These are phyloP conservation scores for Aureobasidium sp. DNA, from an alignment of 2,329 filamentous ascomycete species.

Conservation along the genomic window DNA sequence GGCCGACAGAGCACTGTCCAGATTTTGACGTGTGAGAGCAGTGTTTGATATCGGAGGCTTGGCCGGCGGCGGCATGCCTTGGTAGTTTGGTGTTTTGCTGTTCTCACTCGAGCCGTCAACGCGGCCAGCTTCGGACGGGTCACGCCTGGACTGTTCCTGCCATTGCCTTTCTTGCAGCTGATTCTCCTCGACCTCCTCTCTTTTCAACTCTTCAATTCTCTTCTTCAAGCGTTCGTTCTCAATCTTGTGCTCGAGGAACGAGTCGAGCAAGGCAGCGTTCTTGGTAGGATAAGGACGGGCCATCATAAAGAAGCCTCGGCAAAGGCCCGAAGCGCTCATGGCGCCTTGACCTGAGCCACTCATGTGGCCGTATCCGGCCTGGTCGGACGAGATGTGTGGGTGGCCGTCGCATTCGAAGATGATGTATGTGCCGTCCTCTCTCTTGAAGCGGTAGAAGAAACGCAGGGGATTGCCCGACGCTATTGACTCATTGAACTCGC, in stretches of 20 bases:
- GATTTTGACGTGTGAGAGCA: constrained; percentile 68
- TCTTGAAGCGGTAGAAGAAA: constrained; percentile 78
- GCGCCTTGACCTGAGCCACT: constrained; percentile 52
- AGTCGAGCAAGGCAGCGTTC: constrained; percentile 77
- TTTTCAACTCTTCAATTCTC: constrained; percentile 74
- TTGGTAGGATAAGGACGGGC: constrained; percentile 81
- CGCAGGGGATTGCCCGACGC: constrained; percentile 69
- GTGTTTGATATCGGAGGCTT: constrained; percentile 54
- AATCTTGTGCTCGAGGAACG: constrained; percentile 92
- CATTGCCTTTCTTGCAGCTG: constrained; percentile 57
- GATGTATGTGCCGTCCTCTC: constrained; percentile 61
- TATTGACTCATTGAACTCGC: constrained; percentile 85
- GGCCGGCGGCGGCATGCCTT: constrained; percentile 58
- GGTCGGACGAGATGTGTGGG: constrained; percentile 70
- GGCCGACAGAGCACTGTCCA: constrained; percentile 61
- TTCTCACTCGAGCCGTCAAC: constrained; percentile 8
- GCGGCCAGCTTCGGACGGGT: constrained; percentile 41
- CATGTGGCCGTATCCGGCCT: constrained; percentile 29
- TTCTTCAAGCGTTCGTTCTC: constrained; percentile 83
- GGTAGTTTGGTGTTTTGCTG: constrained; percentile 29
- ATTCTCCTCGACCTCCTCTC: constrained; percentile 74
- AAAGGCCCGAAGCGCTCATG: constrained; percentile 49
- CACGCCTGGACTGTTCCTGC: constrained; percentile 29
- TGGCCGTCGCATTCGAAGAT: constrained; percentile 93
- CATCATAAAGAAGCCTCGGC: constrained; percentile 90